Evolutionary conservation across 306 rosid species (phyloP).

Genomic region (Lathyrus tuberosus): DNA sequence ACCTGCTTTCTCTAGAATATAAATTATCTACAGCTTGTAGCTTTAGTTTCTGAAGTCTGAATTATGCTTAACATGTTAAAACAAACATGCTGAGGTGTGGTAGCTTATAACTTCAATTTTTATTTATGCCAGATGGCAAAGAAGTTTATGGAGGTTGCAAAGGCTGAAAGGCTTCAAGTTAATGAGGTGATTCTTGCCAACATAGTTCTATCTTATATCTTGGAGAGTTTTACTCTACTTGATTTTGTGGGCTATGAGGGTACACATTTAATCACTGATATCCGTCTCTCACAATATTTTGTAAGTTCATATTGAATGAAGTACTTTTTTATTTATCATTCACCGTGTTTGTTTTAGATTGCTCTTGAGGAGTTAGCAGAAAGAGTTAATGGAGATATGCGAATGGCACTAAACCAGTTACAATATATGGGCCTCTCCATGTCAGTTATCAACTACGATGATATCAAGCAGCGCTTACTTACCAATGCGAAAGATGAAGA

Average conservation of each 20-base stretch:
- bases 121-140: slow-evolving; percentile 80
- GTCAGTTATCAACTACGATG: slow-evolving; percentile 82
- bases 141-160: slow-evolving; percentile 79
- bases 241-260: slow-evolving; percentile 30
- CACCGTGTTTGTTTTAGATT: slow-evolving; percentile 54
- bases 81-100: neutral
- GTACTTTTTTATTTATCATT: slow-evolving; percentile 20
- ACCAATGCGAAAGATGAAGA: slow-evolving; percentile 88
- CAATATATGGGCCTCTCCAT: slow-evolving; percentile 94
- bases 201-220: slow-evolving; percentile 34
- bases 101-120: slow-evolving; percentile 32
- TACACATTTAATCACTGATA: slow-evolving; percentile 4
- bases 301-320: neutral
- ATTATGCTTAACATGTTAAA: slow-evolving; percentile 24
- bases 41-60: slow-evolving; percentile 31
- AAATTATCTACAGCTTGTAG: slow-evolving; percentile 7
- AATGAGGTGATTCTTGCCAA: slow-evolving; percentile 64
- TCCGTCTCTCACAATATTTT: neutral
- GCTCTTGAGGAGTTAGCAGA: slow-evolving; percentile 95
- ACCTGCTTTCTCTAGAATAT: slow-evolving; percentile 3
- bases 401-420: slow-evolving; percentile 92
- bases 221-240: slow-evolving; percentile 32
- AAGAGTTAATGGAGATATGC: slow-evolving; percentile 93
- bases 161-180: slow-evolving; percentile 81
- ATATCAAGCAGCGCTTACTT: slow-evolving; percentile 74